phyloP scores from a whole-genome alignment of 2,329 filamentous ascomycete species.

The Cladosporium sp. region DNA sequence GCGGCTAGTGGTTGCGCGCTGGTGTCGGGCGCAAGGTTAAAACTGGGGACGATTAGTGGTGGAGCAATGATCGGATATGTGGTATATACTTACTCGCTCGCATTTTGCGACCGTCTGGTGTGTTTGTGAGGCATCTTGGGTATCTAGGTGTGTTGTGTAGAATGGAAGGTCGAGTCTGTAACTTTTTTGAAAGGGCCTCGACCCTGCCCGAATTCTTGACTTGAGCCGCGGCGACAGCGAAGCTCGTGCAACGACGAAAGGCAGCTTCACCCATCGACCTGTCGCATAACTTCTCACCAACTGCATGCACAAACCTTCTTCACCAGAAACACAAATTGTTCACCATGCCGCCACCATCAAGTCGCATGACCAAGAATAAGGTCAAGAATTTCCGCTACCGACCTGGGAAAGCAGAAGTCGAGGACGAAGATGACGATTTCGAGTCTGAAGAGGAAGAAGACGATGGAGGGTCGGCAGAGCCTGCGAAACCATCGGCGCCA shows the following conservation, averaged over 20 bases:
- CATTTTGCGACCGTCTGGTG: conserved; percentile 41
- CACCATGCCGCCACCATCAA: conserved; percentile 60
- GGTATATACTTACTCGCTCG: conserved; percentile 25
- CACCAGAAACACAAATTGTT: neutral
- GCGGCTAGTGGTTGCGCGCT: conserved; percentile 57
- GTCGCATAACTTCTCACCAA: neutral
- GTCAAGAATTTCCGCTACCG: conserved; percentile 75
- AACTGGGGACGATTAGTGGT: conserved; percentile 40
- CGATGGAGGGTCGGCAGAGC: conserved; percentile 43
- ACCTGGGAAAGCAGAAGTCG: conserved; percentile 70
- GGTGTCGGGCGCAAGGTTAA: conserved; percentile 58
- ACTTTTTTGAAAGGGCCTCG: conserved; percentile 10
- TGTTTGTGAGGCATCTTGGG: conserved; percentile 30
- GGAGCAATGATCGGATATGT: conserved; percentile 35
- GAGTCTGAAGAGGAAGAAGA: conserved; percentile 49
- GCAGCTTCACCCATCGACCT: too few relatives aligned
- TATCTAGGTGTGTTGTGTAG: neutral
- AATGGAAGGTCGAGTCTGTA: too few relatives aligned
- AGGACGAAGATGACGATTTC: conserved; percentile 39
- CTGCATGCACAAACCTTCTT: neutral
- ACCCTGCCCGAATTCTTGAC: neutral
- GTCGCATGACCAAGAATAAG: conserved; percentile 89
- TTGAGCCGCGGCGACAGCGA: too few relatives aligned
- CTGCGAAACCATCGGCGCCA: conserved; percentile 21
- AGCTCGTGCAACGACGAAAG: too few relatives aligned